These are phyloP conservation scores for Canna indica DNA, from an alignment of 176 grass and related monocot genomes.

Conservation along the genomic window DNA sequence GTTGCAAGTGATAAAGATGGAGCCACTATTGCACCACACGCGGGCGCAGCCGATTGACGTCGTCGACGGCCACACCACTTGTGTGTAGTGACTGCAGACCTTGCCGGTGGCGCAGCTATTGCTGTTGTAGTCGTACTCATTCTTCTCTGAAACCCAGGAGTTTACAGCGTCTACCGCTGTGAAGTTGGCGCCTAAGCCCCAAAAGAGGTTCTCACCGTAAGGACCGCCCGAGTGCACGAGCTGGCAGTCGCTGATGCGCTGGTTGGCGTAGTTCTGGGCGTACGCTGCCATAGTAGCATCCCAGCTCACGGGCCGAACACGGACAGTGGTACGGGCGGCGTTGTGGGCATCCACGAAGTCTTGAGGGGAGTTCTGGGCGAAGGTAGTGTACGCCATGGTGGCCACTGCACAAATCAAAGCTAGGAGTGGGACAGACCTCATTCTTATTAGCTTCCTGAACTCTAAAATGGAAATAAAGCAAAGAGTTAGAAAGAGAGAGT, in stretches of 20 bases:
- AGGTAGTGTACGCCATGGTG: not conserved
- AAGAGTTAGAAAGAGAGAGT: too few species aligned
- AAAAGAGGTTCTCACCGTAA: conserved; percentile 26
- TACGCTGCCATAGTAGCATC: conserved; percentile 3
- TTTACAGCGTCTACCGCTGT: conserved; percentile 12
- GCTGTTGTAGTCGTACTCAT: conserved; percentile 8
- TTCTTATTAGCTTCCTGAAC: too few species aligned
- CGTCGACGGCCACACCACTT: conserved; percentile 24
- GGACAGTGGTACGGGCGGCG: not conserved
- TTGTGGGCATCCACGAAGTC: conserved; percentile 24
- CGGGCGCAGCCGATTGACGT: conserved; percentile 10
- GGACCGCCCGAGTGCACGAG: conserved; percentile 20
- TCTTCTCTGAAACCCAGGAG: conserved; percentile 20
- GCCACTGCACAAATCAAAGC: too few species aligned
- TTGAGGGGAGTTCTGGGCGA: conserved; percentile 21
- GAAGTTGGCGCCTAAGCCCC: not conserved
- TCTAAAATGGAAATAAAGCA: too few species aligned
- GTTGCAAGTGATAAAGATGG: conserved; percentile 23
- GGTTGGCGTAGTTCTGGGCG: conserved; percentile 18
- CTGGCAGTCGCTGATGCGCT: conserved; percentile 6
- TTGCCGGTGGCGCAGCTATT: conserved; percentile 11
- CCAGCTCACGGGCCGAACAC: conserved; percentile 13
- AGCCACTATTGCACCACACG: conserved; percentile 7
- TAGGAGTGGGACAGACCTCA: too few species aligned
- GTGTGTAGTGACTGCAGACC: conserved; percentile 18